Base-by-base conservation (phyloP, 2,329 filamentous ascomycete genomes). In the Monilinia fructigena region DNA sequence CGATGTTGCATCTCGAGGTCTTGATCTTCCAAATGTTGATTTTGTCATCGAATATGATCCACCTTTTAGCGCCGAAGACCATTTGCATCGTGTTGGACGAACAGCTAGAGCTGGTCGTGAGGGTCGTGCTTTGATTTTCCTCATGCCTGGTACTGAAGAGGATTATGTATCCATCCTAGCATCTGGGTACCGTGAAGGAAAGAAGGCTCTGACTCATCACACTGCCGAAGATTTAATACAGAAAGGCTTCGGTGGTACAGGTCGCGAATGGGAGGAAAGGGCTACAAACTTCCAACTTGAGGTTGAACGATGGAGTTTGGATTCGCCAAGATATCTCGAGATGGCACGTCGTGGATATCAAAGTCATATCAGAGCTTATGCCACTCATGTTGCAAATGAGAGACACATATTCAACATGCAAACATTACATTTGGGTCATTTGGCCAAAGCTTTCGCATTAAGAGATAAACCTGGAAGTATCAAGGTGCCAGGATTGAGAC, bases 1-100 rank as follows among this genome's bases (percentile, higher is more conserved):
- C 1, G 95, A 99, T 75, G 95, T 99, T 61, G 92, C 95, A 16
- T 95, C 95, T 26, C 92, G 95, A 75, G 95, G 95, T 80, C 87
- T 99, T 53, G 95, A 99, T 81, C 86, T 99, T 20, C 94, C 94
- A 0, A 94, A 95, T 61, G 92, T 99, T 62, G 95, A 99, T 76
- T 83, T 97, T 26, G 93, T 99, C 60, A 86, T 99, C 66, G 95
- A 99, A 77, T 98, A 97, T 76, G 95, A 99, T 75, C 93, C 95
- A 0, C 92, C 95, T 2, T 98, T 98, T 79, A 92, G 90, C 75
- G 88, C 92, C 31, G 91, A 93, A 68, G 95, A 99, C 77, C 95
- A 99, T 77, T 85, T 97, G 10, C 95, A 99, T 79, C 89, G 95
- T 66, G 92, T 98, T 65, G 95, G 95, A 65, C 90, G 95, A 77